Conservation (phyloP, 352 stramenopile species). For the Phytophthora sojae region DNA sequence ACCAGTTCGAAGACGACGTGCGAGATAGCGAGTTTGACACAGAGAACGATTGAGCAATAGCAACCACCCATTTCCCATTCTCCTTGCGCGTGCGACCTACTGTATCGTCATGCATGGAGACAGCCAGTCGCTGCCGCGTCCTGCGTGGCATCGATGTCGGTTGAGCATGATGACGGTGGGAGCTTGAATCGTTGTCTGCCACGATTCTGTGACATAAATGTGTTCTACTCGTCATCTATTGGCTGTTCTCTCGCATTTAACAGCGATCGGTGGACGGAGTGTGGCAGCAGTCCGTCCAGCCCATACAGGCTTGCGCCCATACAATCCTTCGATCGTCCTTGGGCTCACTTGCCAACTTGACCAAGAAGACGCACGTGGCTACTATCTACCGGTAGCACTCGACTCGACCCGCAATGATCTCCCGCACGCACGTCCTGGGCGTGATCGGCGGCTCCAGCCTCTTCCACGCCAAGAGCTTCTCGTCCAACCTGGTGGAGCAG, state of each 20-base stretch:
- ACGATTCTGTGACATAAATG: not conserved
- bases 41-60: not conserved
- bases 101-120: not conserved
- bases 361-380: not conserved
- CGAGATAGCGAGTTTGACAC: constrained; percentile 27
- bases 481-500: constrained; percentile 53
- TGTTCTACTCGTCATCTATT: not conserved
- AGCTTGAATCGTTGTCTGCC: not conserved
- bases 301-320: not conserved
- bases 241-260: not conserved
- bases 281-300: not conserved
- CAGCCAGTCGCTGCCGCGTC: not conserved
- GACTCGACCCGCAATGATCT: constrained; percentile 2
- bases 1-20: constrained; percentile 68
- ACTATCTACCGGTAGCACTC: not conserved
- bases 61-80: not conserved
- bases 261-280: not conserved
- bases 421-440: constrained; percentile 62
- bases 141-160: not conserved
- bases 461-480: constrained; percentile 83
- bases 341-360: constrained; percentile 17
- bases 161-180: not conserved
- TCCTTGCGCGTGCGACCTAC: not conserved
- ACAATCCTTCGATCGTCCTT: constrained; percentile 1
- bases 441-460: constrained; percentile 89